Percentiles rank a stretch among this genome's conserved stretches.
phyloP scores from a whole-genome alignment of 179 eudicot genomes.

The Actinidia arguta region DNA sequence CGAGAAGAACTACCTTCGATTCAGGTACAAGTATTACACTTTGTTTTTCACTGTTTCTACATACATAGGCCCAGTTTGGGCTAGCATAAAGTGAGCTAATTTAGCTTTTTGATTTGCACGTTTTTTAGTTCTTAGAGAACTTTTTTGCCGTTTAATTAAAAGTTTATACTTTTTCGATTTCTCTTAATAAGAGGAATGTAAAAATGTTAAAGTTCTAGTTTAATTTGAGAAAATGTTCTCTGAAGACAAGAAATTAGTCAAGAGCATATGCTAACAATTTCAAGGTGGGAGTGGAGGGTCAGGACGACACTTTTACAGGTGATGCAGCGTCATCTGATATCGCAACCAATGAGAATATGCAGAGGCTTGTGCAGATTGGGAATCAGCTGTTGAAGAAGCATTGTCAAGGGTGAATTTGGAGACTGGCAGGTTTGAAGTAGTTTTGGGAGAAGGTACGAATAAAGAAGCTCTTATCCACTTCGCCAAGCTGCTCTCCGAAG shows the following conservation, averaged over 20 bases:
- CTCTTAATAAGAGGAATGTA: no score
- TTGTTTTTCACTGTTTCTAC: background rate
- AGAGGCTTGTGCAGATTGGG: slow-evolving; percentile 41
- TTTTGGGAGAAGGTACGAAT: slow-evolving; percentile 43
- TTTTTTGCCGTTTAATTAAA: background rate
- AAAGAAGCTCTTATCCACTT: slow-evolving; percentile 44
- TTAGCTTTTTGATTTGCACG: no score
- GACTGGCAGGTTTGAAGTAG: slow-evolving; percentile 43
- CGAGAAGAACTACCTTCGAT: slow-evolving; percentile 42
- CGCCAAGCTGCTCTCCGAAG: slow-evolving; percentile 41
- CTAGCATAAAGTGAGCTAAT: no score
- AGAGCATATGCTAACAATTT: background rate
- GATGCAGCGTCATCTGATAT: slow-evolving; percentile 39
- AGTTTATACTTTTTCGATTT: background rate
- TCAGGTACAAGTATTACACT: slow-evolving; percentile 26
- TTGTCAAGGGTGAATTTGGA: slow-evolving; percentile 52
- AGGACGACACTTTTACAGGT: slow-evolving; percentile 44
- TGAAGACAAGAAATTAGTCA: background rate
- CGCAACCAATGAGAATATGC: slow-evolving; percentile 39
- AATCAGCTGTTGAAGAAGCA: slow-evolving; percentile 39
- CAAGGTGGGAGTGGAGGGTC: background rate
- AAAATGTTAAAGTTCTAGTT: no score
- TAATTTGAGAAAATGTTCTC: no score
- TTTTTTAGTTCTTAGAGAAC: no score
- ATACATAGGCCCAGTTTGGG: no score